A percentile compares a stretch with the other conserved stretches of the same genome.
phyloP scores from a whole-genome alignment of 148 eudicot species.

The Limonium bicolor region DNA sequence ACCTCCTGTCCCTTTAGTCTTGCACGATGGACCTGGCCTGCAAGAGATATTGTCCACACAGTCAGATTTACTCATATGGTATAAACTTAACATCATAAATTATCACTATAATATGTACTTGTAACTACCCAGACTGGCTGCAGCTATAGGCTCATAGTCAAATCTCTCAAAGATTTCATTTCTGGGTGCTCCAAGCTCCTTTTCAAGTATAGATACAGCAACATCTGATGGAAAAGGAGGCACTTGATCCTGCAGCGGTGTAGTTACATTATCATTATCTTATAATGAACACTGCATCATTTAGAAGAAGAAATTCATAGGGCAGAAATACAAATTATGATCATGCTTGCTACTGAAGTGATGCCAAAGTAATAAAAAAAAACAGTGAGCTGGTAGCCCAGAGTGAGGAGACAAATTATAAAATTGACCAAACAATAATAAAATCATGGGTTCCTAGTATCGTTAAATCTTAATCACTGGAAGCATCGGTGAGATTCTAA shows the following conservation, averaged over 20 bases:
- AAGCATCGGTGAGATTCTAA: constrained; percentile 19
- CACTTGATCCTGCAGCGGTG: constrained; percentile 81
- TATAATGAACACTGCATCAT: too few species aligned
- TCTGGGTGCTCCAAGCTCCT: constrained; percentile 78
- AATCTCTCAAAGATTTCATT: constrained; percentile 65
- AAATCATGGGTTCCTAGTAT: too few species aligned
- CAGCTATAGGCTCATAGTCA: constrained; percentile 91
- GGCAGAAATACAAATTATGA: too few species aligned
- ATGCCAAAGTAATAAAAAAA: too few species aligned
- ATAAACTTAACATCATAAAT: not conserved
- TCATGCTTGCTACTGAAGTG: too few species aligned
- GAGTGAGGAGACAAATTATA: too few species aligned
- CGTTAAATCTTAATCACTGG: too few species aligned
- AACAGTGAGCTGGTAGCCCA: too few species aligned
- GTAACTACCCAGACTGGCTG: constrained; percentile 86
- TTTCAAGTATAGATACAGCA: constrained; percentile 77
- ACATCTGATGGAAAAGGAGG: constrained; percentile 96
- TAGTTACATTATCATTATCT: constrained; percentile 1
- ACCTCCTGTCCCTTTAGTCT: constrained; percentile 79
- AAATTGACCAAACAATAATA: too few species aligned
- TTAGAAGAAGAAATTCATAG: too few species aligned
- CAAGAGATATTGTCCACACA: too few species aligned
- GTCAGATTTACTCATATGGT: too few species aligned
- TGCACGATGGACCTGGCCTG: constrained; percentile 99
- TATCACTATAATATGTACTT: not conserved